Evolutionary conservation across 257 asterid species (phyloP).

Genomic region (Solanum tarijense): DNA sequence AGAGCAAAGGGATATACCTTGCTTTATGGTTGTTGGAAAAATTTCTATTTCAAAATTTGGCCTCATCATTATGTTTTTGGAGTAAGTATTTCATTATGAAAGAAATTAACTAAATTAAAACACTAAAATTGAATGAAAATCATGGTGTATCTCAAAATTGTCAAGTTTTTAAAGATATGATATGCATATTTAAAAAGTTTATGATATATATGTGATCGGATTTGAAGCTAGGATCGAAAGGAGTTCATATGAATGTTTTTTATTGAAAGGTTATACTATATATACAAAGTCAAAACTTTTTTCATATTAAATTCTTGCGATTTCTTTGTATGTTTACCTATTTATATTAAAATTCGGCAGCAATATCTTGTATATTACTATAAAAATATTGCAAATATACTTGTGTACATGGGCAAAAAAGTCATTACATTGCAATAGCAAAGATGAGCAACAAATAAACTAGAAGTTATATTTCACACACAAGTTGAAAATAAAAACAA

Average conservation of each 20-base stretch:
- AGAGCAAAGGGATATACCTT: neutral
- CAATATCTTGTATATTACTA: neutral
- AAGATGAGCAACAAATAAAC: neutral
- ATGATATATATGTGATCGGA: neutral
- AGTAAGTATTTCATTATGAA: neutral
- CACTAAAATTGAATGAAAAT: neutral
- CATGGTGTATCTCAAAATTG: no score
- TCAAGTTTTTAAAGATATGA: neutral
- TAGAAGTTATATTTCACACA: neutral
- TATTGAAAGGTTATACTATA: neutral
- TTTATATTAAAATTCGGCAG: neutral
- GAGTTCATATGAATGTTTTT: neutral
- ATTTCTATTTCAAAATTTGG: neutral
- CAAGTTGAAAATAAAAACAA: neutral
- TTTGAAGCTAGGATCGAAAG: neutral
- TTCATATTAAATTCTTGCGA: neutral
- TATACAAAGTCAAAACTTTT: neutral
- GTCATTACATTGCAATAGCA: neutral
- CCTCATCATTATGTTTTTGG: neutral
- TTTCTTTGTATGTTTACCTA: neutral
- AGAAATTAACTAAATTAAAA: neutral
- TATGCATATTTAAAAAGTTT: neutral
- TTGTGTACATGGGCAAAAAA: neutral
- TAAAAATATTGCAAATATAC: neutral
- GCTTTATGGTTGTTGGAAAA: neutral